Conservation (phyloP, 441 rosid species). For the Corymbia calophylla region DNA sequence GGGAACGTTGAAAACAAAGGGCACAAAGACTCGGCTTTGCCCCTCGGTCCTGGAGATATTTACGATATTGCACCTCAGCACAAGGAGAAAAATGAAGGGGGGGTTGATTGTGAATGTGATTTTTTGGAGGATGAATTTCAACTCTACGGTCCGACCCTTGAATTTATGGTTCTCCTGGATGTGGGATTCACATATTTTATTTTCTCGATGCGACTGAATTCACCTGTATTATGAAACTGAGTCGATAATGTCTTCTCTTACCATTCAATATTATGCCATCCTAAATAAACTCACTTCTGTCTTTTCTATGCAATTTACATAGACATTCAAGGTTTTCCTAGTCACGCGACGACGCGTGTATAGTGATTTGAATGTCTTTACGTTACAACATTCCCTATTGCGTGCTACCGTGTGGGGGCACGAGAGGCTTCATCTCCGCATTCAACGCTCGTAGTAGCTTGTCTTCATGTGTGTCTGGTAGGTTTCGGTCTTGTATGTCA, state of each 20-base stretch:
- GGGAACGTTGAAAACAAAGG: background rate
- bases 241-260: accelerated
- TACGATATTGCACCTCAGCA: background rate
- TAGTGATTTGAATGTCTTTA: background rate
- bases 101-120: background rate
- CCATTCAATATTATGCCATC: accelerated
- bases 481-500: accelerated
- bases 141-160: background rate
- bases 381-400: accelerated
- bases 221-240: accelerated
- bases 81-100: background rate
- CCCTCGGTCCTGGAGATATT: background rate
- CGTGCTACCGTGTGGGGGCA: accelerated
- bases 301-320: accelerated
- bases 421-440: background rate
- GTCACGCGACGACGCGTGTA: accelerated
- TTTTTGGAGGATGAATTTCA: background rate
- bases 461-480: background rate
- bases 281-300: background rate
- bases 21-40: background rate
- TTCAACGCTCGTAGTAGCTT: background rate
- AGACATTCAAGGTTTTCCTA: background rate
- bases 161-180: too few relatives aligned
- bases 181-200: accelerated
- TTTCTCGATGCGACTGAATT: accelerated